Conservation (phyloP, 2,329 filamentous ascomycete species). For the Penicillium sp. region DNA sequence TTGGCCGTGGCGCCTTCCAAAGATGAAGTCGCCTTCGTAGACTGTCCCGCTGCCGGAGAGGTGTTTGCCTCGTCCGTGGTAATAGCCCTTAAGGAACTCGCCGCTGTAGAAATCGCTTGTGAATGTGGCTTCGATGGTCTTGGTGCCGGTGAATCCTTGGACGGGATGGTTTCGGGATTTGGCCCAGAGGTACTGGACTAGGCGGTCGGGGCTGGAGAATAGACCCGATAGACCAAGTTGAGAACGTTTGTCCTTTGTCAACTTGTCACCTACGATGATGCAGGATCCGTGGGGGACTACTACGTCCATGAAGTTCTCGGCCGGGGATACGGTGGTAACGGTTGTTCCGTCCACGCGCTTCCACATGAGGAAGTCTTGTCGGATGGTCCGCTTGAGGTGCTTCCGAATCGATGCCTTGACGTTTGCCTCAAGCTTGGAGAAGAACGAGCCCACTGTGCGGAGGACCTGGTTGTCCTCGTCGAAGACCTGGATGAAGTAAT, state of each 20-base stretch:
- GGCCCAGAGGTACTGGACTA: constrained; percentile 48
- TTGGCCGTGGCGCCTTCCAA: constrained; percentile 55
- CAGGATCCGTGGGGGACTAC: constrained; percentile 40
- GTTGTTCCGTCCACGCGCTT: constrained; percentile 42
- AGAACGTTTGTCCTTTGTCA: constrained; percentile 37
- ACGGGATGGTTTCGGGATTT: constrained; percentile 48
- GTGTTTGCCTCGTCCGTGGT: constrained; percentile 57
- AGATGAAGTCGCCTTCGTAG: constrained; percentile 57
- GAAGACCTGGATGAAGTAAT: constrained; percentile 55
- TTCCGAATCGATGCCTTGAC: constrained; percentile 44
- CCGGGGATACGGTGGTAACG: constrained; percentile 35
- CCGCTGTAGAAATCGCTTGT: constrained; percentile 59
- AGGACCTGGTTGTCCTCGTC: constrained; percentile 51
- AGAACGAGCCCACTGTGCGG: constrained; percentile 42
- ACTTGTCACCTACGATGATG: constrained; percentile 44
- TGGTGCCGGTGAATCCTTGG: constrained; percentile 46
- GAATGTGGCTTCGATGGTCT: constrained; percentile 55
- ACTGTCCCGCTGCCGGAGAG: constrained; percentile 56
- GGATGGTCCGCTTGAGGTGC: constrained; percentile 38
- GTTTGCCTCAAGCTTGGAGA: constrained; percentile 41
- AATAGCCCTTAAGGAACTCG: constrained; percentile 50
- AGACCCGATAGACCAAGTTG: constrained; percentile 35
- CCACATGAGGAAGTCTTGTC: constrained; percentile 47
- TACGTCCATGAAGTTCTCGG: constrained; percentile 35
- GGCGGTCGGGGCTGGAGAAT: constrained; percentile 40